A percentile compares a stretch with the other conserved stretches of the same genome.
phyloP scores from a whole-genome alignment of 2,329 filamentous ascomycete genomes.

The Colletotrichum tabaci region DNA sequence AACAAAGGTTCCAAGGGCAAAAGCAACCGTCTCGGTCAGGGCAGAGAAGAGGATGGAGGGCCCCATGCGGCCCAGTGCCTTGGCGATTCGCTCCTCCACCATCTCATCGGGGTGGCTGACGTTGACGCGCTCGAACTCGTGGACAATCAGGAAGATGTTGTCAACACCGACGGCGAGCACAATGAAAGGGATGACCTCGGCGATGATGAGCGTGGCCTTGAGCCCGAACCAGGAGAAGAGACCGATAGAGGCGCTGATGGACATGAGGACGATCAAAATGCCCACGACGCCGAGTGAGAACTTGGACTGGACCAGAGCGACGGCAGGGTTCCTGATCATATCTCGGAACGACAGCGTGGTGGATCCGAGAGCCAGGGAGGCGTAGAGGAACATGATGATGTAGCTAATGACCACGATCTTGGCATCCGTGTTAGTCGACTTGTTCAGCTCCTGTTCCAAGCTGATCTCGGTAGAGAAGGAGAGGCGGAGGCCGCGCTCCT shows the following conservation, averaged over 20 bases:
- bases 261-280: constrained; percentile 97
- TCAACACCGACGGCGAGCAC: constrained; percentile 97
- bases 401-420: constrained; percentile 98
- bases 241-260: constrained; percentile 94
- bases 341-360: constrained; percentile 85
- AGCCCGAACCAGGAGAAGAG: constrained; percentile 93
- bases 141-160: constrained; percentile 98
- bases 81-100: constrained; percentile 87
- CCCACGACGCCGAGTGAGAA: constrained; percentile 95
- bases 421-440: constrained; percentile 97
- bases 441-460: constrained; percentile 95
- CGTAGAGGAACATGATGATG: constrained; percentile 98
- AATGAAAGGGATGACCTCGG: constrained; percentile 98
- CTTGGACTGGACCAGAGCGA: constrained; percentile 93
- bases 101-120: constrained; percentile 90
- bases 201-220: constrained; percentile 97
- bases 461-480: constrained; percentile 98
- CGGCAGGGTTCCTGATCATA: constrained; percentile 84
- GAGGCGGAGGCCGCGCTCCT: constrained; percentile 82
- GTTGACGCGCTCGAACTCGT: constrained; percentile 97
- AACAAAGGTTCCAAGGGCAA: constrained; percentile 92
- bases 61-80: constrained; percentile 94
- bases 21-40: constrained; percentile 93
- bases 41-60: constrained; percentile 96
- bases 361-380: constrained; percentile 91